These are phyloP conservation scores for Vitis labrusca DNA, from an alignment of 164 flowering plant genomes.

Conservation along the genomic window DNA sequence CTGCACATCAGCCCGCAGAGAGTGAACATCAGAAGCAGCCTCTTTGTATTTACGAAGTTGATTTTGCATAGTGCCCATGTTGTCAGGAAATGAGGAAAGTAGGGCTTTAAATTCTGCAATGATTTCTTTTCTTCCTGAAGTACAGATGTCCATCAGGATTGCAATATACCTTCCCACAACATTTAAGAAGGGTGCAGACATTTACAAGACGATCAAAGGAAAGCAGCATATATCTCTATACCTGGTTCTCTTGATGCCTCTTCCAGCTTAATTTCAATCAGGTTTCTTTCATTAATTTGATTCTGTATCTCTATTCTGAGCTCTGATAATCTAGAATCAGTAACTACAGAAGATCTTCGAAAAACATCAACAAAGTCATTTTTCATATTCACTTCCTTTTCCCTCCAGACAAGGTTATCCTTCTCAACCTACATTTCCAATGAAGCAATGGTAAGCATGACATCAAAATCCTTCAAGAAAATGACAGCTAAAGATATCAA, in stretches of 20 bases:
- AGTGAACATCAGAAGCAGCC: conserved; percentile 73
- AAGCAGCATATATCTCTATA: conserved; percentile 20
- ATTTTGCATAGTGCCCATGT: conserved; percentile 75
- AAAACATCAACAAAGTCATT: conserved; percentile 72
- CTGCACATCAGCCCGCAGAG: conserved; percentile 78
- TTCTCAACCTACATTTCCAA: conserved; percentile 65
- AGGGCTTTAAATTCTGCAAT: conserved; percentile 74
- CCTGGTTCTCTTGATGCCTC: conserved; percentile 84
- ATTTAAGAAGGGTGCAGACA: background rate
- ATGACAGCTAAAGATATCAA: conserved; percentile 21
- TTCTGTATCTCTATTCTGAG: conserved; percentile 55
- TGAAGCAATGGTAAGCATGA: conserved; percentile 19
- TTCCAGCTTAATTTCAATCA: conserved; percentile 58
- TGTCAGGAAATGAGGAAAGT: conserved; percentile 82
- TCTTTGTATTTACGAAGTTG: conserved; percentile 75
- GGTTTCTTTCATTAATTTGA: conserved; percentile 48
- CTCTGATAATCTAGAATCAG: conserved; percentile 54
- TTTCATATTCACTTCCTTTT: conserved; percentile 64
- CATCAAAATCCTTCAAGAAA: conserved; percentile 7
- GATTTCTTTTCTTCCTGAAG: conserved; percentile 87
- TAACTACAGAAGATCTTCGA: conserved; percentile 53
- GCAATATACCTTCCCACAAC: background rate
- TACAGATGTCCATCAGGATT: conserved; percentile 9
- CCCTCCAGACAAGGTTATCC: conserved; percentile 74
- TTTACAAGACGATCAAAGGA: background rate